Base-by-base conservation (phyloP, 2,329 filamentous ascomycete species). In the Aureobasidium vineae region DNA sequence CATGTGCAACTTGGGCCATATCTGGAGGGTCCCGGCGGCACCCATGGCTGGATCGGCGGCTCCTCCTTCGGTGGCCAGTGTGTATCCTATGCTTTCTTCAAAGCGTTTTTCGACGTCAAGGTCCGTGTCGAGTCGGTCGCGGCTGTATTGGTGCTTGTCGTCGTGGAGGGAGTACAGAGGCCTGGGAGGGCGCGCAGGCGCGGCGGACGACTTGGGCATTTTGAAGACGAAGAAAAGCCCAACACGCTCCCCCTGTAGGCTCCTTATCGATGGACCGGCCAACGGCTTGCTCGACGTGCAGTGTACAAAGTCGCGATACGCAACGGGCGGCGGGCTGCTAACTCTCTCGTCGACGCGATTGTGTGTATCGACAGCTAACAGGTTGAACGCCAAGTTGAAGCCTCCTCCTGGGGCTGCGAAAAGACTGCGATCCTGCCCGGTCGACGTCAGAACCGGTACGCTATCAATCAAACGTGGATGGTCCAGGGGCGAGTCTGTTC, bases 1-100 rank as follows among this genome's bases (percentile, higher is more conserved):
- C 65, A 63, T 69, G 36, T 66, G 54, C 41, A 61, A n/a, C 49
- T 66, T 66, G 7, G 65, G 65, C 65, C 65, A 66, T n/a, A 66
- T 66, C 56, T 66, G 64, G 13, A 66, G 54, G 11, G 43, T 53
- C n/a, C 64, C 64, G 4, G 36, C 47, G 38, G 56, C 57, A 21
- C 56, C 65, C 65, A 66, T 66, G 52, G 26, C 33, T 52, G 53
- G 19, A 16, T 47, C 21, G 19, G 23, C 21, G 11, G 23, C 36
- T 28, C 45, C 33, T 56, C 57, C 57, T 33, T 67, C 66, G 41
- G 59, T 64, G 23, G 59, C 50, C 6, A 67, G 33, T 52, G 56
- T 63, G 57, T 67, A 67, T 43, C 65, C 65, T 7, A 64, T 26
- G 52, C 66, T 67, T 38, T 66, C 33, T 36, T 63, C 45, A 33